Conservation (phyloP, 768 basidiomycete genomes). For the Auricularia sp. region DNA sequence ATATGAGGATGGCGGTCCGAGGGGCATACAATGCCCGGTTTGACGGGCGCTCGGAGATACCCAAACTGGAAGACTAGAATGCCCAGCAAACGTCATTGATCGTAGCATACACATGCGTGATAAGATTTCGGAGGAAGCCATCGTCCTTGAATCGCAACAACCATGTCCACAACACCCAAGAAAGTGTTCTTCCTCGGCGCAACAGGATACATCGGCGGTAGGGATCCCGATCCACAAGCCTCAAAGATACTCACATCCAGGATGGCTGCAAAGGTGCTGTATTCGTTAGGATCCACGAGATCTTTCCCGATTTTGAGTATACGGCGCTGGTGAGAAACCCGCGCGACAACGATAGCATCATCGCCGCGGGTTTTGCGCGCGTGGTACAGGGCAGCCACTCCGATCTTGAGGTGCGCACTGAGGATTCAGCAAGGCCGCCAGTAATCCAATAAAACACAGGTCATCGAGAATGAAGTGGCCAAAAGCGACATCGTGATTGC, state of each 20-base stretch:
- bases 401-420: background rate
- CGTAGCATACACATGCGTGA: no score
- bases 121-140: no score
- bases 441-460: background rate
- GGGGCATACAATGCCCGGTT: no score
- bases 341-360: background rate
- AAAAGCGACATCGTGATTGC: slow-evolving; percentile 5
- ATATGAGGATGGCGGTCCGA: no score
- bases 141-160: background rate
- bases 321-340: background rate
- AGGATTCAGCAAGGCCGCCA: background rate
- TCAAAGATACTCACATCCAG: no score
- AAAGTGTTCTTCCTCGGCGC: background rate
- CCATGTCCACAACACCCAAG: background rate
- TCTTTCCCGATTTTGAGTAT: background rate
- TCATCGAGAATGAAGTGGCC: background rate
- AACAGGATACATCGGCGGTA: background rate
- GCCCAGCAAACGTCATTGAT: no score
- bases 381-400: background rate
- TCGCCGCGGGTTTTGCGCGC: background rate
- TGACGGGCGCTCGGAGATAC: no score
- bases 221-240: no score
- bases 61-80: no score
- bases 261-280: background rate
- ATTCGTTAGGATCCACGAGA: background rate